Percentiles rank a stretch among this genome's conserved stretches.
phyloP scores from a whole-genome alignment of 345 rosid species.

The Citrus glauca region DNA sequence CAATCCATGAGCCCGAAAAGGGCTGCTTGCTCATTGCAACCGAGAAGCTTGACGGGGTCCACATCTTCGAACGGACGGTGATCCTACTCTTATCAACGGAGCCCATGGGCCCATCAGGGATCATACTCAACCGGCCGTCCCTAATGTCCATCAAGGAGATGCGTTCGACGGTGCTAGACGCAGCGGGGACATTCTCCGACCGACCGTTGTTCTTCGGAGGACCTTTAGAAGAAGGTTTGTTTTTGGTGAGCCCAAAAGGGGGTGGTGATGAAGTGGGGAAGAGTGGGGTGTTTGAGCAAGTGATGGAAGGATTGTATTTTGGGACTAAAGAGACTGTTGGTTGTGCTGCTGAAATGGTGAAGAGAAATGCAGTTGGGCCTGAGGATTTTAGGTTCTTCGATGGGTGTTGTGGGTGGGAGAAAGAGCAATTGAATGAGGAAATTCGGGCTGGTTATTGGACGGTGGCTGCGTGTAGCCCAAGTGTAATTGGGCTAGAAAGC shows the following conservation, averaged over 20 bases:
- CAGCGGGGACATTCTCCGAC: conserved; percentile 59
- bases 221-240: conserved; percentile 74
- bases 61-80: conserved; percentile 81
- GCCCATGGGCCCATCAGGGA: conserved; percentile 69
- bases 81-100: conserved; percentile 70
- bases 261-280: conserved; percentile 37
- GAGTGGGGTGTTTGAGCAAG: conserved; percentile 63
- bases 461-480: conserved; percentile 76
- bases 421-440: conserved; percentile 73
- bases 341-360: conserved; percentile 78
- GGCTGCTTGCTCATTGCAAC: conserved; percentile 88
- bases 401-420: conserved; percentile 86
- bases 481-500: conserved; percentile 51
- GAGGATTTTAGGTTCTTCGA: conserved; percentile 84
- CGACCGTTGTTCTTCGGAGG: conserved; percentile 83
- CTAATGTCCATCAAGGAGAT: conserved; percentile 79
- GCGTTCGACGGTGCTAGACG: conserved; percentile 46
- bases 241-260: conserved; percentile 51
- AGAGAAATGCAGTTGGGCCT: conserved; percentile 57
- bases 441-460: conserved; percentile 81
- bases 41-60: conserved; percentile 84
- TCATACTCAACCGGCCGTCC: conserved; percentile 84
- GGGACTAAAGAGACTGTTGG: conserved; percentile 80
- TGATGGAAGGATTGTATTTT: conserved; percentile 70
- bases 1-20: conserved; percentile 67